Percentiles rank a stretch among this genome's conserved stretches.
Evolutionary conservation across 2,329 filamentous ascomycete genomes (phyloP).

Genomic region (Monilinia fructicola): DNA sequence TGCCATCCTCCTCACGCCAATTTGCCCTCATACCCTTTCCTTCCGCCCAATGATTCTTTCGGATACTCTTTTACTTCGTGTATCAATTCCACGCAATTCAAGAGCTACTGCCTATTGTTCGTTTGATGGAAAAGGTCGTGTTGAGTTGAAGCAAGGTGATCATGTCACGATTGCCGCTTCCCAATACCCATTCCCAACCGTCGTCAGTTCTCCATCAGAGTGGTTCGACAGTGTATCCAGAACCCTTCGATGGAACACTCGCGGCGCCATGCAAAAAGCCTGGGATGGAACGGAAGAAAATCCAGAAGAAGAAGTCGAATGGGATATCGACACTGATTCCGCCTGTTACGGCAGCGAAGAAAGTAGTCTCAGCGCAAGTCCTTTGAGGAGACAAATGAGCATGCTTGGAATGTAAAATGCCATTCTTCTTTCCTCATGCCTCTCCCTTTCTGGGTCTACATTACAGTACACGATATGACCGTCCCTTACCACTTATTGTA

Average conservation of each 20-base stretch:
- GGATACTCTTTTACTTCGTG: constrained; percentile 87
- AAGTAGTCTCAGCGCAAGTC: constrained; percentile 65
- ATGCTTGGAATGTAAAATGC: constrained; percentile 60
- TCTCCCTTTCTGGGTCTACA: not conserved
- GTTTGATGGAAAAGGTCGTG: constrained; percentile 94
- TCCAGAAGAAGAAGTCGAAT: constrained; percentile 59
- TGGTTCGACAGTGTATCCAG: constrained; percentile 97
- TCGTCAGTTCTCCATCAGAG: constrained; percentile 83
- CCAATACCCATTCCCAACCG: constrained; percentile 95
- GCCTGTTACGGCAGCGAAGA: constrained; percentile 72
- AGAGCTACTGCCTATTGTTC: constrained; percentile 94
- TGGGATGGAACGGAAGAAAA: constrained; percentile 56
- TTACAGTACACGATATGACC: too few relatives aligned
- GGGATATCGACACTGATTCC: constrained; percentile 93
- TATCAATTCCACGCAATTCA: constrained; percentile 79
- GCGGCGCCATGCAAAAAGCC: constrained; percentile 87
- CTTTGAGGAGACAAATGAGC: constrained; percentile 71
- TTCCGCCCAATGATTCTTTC: constrained; percentile 98
- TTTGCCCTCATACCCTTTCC: constrained; percentile 94
- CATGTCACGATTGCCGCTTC: constrained; percentile 95
- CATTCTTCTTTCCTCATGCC: too few relatives aligned
- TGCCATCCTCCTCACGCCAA: constrained; percentile 92
- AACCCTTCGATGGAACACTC: constrained; percentile 91
- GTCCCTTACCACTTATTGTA: too few relatives aligned
- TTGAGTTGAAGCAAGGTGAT: constrained; percentile 90